Percentiles rank a stretch among this genome's conserved stretches.
These are phyloP conservation scores for Candida glucosophila DNA, from an alignment of 1,139 yeast genomes.

Conservation along the genomic window DNA sequence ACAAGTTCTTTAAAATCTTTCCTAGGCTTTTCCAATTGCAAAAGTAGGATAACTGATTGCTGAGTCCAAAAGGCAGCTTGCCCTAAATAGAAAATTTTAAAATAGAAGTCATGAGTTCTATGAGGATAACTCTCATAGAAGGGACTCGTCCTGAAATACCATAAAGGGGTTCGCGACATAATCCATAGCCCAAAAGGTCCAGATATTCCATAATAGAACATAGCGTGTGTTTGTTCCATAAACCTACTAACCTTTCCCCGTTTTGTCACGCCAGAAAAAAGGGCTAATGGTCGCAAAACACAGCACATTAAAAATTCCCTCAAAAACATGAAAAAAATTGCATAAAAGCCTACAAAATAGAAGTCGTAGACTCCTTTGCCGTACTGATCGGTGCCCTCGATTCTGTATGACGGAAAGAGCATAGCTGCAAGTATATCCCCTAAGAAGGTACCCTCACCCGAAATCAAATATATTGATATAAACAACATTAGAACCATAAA, in stretches of 20 bases:
- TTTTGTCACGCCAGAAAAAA: constrained; percentile 40
- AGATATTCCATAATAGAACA: constrained; percentile 69
- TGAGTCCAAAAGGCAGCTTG: constrained; percentile 99
- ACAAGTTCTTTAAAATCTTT: constrained; percentile 88
- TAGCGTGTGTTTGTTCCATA: constrained; percentile 86
- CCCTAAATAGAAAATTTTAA: constrained; percentile 76
- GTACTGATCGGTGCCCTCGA: constrained; percentile 51
- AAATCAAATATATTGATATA: constrained; percentile 31
- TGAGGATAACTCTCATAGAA: constrained; percentile 83
- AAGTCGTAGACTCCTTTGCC: constrained; percentile 87
- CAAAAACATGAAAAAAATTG: constrained; percentile 79
- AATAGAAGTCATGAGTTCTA: constrained; percentile 56
- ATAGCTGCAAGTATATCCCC: constrained; percentile 57
- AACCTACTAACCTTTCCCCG: constrained; percentile 66
- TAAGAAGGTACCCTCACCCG: constrained; percentile 44
- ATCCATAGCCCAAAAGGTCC: constrained; percentile 88
- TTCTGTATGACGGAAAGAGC: constrained; percentile 59
- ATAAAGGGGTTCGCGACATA: constrained; percentile 74
- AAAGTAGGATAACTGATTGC: constrained; percentile 71
- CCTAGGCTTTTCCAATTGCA: constrained; percentile 91
- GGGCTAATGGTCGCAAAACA: constrained; percentile 66
- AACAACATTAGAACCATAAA: constrained; percentile 35
- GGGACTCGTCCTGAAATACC: constrained; percentile 81
- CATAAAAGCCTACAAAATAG: constrained; percentile 68
- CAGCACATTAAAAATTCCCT: constrained; percentile 89